Conservation (phyloP, 2,329 filamentous ascomycete genomes). For the Colletotrichum incanum region DNA sequence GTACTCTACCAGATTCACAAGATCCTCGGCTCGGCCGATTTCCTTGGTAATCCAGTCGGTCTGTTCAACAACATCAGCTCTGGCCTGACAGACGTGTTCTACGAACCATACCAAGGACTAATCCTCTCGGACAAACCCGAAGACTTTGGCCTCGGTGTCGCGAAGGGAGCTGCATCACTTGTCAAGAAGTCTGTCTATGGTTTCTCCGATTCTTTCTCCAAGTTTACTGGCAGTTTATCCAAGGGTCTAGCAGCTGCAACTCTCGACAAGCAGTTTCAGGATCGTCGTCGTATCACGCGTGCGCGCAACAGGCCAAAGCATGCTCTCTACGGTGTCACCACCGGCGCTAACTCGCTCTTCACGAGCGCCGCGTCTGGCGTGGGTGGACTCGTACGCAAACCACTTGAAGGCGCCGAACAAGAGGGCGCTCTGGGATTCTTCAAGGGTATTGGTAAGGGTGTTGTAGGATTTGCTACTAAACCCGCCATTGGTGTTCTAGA, state of each 20-base stretch:
- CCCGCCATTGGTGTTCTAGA: constrained; percentile 97
- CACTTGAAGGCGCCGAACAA: constrained; percentile 94
- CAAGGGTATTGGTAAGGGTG: constrained; percentile 96
- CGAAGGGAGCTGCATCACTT: constrained; percentile 96
- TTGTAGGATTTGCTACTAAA: constrained; percentile 95
- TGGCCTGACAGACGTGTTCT: constrained; percentile 97
- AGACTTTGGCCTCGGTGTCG: constrained; percentile 94
- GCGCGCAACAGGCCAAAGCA: constrained; percentile 97
- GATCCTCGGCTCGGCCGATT: constrained; percentile 96
- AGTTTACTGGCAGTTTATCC: constrained; percentile 96
- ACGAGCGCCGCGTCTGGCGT: constrained; percentile 94
- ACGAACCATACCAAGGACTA: constrained; percentile 97
- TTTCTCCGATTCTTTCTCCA: constrained; percentile 96
- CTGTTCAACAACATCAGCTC: constrained; percentile 99
- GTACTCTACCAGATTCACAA: constrained; percentile 97
- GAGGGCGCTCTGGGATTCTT: constrained; percentile 96
- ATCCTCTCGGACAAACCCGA: constrained; percentile 97
- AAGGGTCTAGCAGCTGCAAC: constrained; percentile 97
- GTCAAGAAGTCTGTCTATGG: constrained; percentile 99
- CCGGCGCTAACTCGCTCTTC: constrained; percentile 94
- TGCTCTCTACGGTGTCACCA: constrained; percentile 94
- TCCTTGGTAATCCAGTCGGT: constrained; percentile 96
- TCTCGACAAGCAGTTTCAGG: constrained; percentile 98
- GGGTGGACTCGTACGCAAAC: constrained; percentile 92
- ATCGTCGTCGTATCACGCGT: constrained; percentile 92